phyloP scores from a whole-genome alignment of 768 basidiomycete genomes.

The Suillus plorans region DNA sequence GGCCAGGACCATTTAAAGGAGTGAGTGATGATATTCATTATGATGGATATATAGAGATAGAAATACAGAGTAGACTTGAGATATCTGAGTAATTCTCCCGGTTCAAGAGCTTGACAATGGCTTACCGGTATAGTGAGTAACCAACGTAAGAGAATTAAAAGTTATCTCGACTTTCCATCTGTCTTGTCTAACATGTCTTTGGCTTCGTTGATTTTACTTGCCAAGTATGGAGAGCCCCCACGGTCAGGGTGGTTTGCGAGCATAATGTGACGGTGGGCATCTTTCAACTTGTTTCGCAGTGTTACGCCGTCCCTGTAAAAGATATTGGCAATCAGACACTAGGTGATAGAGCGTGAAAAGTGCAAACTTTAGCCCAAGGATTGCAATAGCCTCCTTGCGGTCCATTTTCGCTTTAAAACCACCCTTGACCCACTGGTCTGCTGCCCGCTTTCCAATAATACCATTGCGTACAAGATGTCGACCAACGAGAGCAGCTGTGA shows the following conservation, averaged over 20 bases:
- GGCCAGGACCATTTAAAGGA: not conserved
- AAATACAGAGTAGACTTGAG: conserved; percentile 20
- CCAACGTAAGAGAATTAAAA: not conserved
- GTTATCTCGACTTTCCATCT: conserved; percentile 46
- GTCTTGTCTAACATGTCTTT: conserved; percentile 88
- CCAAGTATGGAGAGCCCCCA: conserved; percentile 96
- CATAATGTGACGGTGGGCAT: conserved; percentile 97
- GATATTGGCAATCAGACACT: not conserved
- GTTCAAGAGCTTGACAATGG: conserved; percentile 5
- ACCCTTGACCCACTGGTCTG: conserved; percentile 87
- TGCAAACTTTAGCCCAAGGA: conserved; percentile 87
- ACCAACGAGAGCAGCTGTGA: conserved; percentile 74
- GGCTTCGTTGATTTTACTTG: conserved; percentile 98
- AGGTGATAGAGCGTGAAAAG: not conserved
- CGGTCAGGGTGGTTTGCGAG: conserved; percentile 98
- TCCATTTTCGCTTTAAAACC: conserved; percentile 98
- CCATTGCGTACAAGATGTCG: conserved; percentile 69
- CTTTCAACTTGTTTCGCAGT: conserved; percentile 80
- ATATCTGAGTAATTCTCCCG: conserved; percentile 8
- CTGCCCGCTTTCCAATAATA: conserved; percentile 53
- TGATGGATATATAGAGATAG: conserved; percentile 15
- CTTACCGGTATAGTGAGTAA: not conserved
- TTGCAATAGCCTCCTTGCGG: conserved; percentile 84
- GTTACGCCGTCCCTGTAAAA: conserved; percentile 71
- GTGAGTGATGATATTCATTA: conserved; percentile 18